Evolutionary conservation across 2,329 filamentous ascomycete genomes (phyloP).

Genomic region (Cladobotryum mycophilum): DNA sequence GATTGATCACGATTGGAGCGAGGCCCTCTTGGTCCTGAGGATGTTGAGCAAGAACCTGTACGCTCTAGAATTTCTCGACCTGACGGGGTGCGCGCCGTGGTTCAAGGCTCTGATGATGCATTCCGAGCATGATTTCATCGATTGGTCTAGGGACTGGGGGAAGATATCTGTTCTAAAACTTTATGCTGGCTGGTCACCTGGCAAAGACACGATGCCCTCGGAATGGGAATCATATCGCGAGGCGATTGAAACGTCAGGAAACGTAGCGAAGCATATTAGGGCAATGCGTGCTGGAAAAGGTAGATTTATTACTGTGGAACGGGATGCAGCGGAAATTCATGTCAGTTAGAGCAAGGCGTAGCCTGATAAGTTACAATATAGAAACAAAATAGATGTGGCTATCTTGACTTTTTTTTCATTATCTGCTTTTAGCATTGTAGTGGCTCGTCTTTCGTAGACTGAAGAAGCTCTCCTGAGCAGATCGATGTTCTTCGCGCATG

Average conservation of each 20-base stretch:
- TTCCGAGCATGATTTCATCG: slow-evolving; percentile 42
- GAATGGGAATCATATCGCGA: slow-evolving; percentile 29
- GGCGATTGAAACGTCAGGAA: slow-evolving; percentile 31
- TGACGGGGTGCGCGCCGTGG: slow-evolving; percentile 55
- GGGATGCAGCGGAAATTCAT: slow-evolving; percentile 24
- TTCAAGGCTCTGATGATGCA: slow-evolving; percentile 38
- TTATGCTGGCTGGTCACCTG: slow-evolving; percentile 36
- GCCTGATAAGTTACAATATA: not conserved
- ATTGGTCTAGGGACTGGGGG: slow-evolving; percentile 50
- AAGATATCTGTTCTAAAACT: slow-evolving; percentile 43
- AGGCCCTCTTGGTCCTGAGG: slow-evolving; percentile 50
- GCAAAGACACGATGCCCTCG: slow-evolving; percentile 26
- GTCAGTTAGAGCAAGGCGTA: not conserved
- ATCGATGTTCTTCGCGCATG: slow-evolving; percentile 43
- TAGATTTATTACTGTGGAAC: slow-evolving; percentile 43
- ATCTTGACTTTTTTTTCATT: too few relatives aligned
- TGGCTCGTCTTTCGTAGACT: slow-evolving; percentile 23
- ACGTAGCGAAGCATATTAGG: slow-evolving; percentile 43
- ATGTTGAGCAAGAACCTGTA: slow-evolving; percentile 50
- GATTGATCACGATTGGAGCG: slow-evolving; percentile 53
- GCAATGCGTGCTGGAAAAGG: slow-evolving; percentile 41
- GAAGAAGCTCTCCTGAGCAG: slow-evolving; percentile 25
- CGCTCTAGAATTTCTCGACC: slow-evolving; percentile 53
- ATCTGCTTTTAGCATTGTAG: not conserved
- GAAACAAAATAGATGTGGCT: too few relatives aligned